These are phyloP conservation scores for Annona squamosa DNA, from an alignment of 164 flowering plant species.

Conservation along the genomic window DNA sequence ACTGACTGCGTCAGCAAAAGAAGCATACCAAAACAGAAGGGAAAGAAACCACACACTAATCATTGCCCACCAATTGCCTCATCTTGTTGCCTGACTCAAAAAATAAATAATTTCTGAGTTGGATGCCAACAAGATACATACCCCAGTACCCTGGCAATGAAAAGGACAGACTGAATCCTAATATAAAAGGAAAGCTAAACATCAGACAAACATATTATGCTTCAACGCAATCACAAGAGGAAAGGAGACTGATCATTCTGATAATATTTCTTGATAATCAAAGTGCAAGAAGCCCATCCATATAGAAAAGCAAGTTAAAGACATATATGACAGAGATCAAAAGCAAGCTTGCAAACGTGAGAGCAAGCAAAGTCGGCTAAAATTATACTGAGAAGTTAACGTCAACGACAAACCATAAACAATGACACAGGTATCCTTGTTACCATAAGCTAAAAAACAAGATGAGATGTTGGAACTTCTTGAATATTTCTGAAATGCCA, in stretches of 20 bases:
- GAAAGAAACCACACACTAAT: constrained; percentile 47
- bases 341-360: neutral
- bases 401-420: neutral
- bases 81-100: constrained; percentile 22
- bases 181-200: neutral
- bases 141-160: constrained; percentile 79
- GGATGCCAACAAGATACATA: constrained; percentile 76
- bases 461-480: neutral
- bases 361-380: neutral
- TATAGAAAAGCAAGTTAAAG: neutral
- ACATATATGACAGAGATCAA: neutral
- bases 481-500: too few species aligned
- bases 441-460: neutral
- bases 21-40: constrained; percentile 55
- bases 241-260: neutral
- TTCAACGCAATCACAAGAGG: neutral
- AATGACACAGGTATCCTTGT: neutral
- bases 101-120: constrained; percentile 62
- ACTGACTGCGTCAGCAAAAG: neutral
- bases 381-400: neutral
- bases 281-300: neutral
- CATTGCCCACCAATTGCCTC: constrained; percentile 34
- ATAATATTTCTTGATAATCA: too few species aligned
- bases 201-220: neutral
- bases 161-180: constrained; percentile 1